phyloP scores from a whole-genome alignment of 352 stramenopile genomes.

The Phytophthora cajani region DNA sequence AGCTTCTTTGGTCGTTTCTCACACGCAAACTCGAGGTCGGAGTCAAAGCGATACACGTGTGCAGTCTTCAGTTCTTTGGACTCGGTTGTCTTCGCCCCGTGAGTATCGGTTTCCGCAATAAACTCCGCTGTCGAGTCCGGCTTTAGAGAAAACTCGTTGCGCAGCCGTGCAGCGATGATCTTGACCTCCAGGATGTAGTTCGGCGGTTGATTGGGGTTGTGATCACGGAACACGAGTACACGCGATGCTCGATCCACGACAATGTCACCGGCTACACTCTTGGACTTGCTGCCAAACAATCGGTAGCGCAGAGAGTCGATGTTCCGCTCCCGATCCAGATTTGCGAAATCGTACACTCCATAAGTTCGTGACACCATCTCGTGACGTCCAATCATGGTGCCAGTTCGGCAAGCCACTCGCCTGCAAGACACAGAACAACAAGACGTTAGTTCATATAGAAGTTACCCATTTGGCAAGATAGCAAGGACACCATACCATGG shows the following conservation, averaged over 20 bases:
- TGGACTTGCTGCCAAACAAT: slow-evolving; percentile 74
- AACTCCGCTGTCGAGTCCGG: slow-evolving; percentile 69
- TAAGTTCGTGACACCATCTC: slow-evolving; percentile 64
- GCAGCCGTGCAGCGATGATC: slow-evolving; percentile 76
- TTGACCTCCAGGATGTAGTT: slow-evolving; percentile 87
- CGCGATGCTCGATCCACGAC: slow-evolving; percentile 80
- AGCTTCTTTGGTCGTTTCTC: slow-evolving; percentile 74
- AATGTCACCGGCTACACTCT: slow-evolving; percentile 77
- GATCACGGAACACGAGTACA: slow-evolving; percentile 81
- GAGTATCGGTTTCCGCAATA: slow-evolving; percentile 70
- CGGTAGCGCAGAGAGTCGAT: slow-evolving; percentile 76
- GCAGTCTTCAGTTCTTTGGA: slow-evolving; percentile 81
- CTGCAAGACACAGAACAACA: slow-evolving; percentile 36
- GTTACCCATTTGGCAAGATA: neutral
- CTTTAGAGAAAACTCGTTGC: slow-evolving; percentile 66
- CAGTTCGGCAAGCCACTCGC: slow-evolving; percentile 74
- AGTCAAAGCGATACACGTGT: slow-evolving; percentile 86
- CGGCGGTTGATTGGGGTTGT: slow-evolving; percentile 56
- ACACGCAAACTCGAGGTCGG: slow-evolving; percentile 75
- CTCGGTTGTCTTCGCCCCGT: slow-evolving; percentile 56
- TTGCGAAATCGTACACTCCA: slow-evolving; percentile 86
- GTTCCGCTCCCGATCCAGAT: slow-evolving; percentile 79
- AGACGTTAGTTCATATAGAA: neutral
- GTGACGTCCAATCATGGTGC: slow-evolving; percentile 50
- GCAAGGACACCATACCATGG: slow-evolving; percentile 52